Evolutionary conservation across 2,329 filamentous ascomycete genomes (phyloP).

Genomic region (Stagonosporopsis rhizophila): DNA sequence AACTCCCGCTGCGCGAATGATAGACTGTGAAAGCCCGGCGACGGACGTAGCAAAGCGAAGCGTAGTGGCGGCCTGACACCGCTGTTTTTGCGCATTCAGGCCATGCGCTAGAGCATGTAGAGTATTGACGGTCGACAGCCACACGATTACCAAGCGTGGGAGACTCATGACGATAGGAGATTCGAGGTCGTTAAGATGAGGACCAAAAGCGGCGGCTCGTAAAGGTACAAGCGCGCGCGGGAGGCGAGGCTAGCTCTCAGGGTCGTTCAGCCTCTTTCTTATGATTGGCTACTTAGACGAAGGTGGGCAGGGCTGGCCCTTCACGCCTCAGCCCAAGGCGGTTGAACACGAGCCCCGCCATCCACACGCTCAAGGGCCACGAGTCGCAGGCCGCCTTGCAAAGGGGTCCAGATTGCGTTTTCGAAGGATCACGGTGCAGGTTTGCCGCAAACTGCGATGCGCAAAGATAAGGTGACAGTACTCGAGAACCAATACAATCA

Average conservation of each 20-base stretch:
- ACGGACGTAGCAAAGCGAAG: neutral
- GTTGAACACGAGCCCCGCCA: conserved; percentile 6
- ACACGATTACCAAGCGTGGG: neutral
- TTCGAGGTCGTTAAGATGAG: conserved; percentile 1
- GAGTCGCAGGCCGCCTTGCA: conserved; percentile 1
- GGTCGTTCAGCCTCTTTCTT: neutral
- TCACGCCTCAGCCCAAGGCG: conserved; percentile 5
- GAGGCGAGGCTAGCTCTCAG: conserved; percentile 4
- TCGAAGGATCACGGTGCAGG: neutral
- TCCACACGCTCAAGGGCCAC: neutral
- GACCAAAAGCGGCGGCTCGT: conserved; percentile 1
- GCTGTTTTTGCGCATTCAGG: neutral
- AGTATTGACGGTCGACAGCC: neutral
- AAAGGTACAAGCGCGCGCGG: conserved; percentile 1
- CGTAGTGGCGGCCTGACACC: conserved; percentile 6
- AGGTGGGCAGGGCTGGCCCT: neutral
- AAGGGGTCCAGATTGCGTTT: neutral
- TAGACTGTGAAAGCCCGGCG: no score
- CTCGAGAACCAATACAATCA: neutral
- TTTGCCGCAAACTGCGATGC: neutral
- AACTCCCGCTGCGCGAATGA: conserved; percentile 1
- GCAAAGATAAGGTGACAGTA: neutral
- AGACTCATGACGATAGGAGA: conserved; percentile 8
- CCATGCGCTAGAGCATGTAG: neutral
- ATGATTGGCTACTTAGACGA: conserved; percentile 10